A percentile compares a stretch with the other conserved stretches of the same genome.
phyloP scores from a whole-genome alignment of 2,329 filamentous ascomycete genomes.

The Penicillium sp. region DNA sequence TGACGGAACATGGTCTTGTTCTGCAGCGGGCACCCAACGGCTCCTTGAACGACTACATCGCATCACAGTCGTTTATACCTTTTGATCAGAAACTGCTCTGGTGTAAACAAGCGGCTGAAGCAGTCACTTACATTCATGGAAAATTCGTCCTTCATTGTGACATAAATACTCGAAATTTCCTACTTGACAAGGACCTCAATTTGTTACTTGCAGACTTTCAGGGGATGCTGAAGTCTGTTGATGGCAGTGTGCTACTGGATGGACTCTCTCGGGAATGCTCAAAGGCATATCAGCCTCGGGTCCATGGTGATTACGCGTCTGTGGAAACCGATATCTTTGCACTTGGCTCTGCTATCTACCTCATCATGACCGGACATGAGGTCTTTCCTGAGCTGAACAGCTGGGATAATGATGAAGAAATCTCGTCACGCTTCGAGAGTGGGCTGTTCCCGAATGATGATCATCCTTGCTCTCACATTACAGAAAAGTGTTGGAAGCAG shows the following conservation, averaged over 20 bases:
- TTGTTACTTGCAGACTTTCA: constrained; percentile 17
- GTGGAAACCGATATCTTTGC: constrained; percentile 24
- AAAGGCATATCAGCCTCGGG: constrained; percentile 17
- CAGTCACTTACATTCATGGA: constrained; percentile 14
- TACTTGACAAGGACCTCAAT: constrained; percentile 15
- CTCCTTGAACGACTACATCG: constrained; percentile 8
- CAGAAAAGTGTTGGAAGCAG: constrained; percentile 17
- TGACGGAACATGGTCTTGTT: constrained; percentile 13
- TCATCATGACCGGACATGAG: constrained; percentile 19
- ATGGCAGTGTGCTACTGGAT: constrained; percentile 14
- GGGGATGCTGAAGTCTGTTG: constrained; percentile 14
- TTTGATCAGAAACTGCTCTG: constrained; percentile 12
- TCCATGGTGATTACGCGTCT: constrained; percentile 3
- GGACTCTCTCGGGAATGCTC: constrained; percentile 12
- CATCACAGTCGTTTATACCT: not conserved
- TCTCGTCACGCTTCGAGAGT: constrained; percentile 11
- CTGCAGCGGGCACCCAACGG: constrained; percentile 12
- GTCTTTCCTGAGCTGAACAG: constrained; percentile 16
- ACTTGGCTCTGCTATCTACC: constrained; percentile 22
- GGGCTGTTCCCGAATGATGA: constrained; percentile 13
- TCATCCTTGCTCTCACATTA: constrained; percentile 14
- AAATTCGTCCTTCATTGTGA: constrained; percentile 10
- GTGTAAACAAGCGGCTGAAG: constrained; percentile 23
- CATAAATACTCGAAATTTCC: not conserved
- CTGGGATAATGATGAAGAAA: constrained; percentile 9